These are phyloP conservation scores for Zopfochytrium polystomum DNA, from an alignment of 371 early-diverging fungal species.

Conservation along the genomic window DNA sequence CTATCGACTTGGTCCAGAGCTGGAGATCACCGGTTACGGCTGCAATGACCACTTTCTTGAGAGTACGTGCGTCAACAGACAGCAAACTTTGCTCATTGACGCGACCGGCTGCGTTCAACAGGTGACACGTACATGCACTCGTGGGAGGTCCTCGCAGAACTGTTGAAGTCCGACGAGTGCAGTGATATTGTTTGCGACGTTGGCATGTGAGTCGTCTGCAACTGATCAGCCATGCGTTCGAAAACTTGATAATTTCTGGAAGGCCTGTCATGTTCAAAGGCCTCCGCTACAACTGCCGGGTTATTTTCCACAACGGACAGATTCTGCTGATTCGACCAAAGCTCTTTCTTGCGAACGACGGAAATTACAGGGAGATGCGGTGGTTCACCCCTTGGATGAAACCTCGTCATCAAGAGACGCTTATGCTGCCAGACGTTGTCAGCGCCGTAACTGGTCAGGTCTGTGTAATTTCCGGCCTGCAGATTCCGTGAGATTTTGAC, in stretches of 20 bases:
- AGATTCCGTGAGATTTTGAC: too few relatives aligned
- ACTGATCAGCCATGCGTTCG: not conserved
- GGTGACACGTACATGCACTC: constrained; percentile 91
- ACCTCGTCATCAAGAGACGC: constrained; percentile 62
- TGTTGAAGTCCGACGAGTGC: constrained; percentile 62
- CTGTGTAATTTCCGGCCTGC: too few relatives aligned
- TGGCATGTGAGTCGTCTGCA: constrained; percentile 70
- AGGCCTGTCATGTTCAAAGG: constrained; percentile 91
- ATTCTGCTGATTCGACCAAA: constrained; percentile 96
- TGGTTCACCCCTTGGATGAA: constrained; percentile 92
- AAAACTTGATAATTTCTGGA: too few relatives aligned
- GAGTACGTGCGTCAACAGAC: constrained; percentile 54
- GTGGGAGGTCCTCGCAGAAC: constrained; percentile 84
- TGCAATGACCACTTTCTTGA: constrained; percentile 97
- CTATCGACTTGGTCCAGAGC: constrained; percentile 91
- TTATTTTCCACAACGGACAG: constrained; percentile 73
- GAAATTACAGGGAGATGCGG: constrained; percentile 93
- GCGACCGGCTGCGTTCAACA: too few relatives aligned
- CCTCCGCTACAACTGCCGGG: constrained; percentile 92
- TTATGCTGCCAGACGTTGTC: constrained; percentile 79
- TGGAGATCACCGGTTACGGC: constrained; percentile 96
- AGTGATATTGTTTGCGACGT: constrained; percentile 83
- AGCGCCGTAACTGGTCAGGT: constrained; percentile 74
- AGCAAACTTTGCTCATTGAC: too few relatives aligned
- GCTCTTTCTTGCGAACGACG: constrained; percentile 90